Percentiles rank a stretch among this genome's conserved stretches.
phyloP scores from a whole-genome alignment of 140 eudicot species.

The Anethum foeniculum region DNA sequence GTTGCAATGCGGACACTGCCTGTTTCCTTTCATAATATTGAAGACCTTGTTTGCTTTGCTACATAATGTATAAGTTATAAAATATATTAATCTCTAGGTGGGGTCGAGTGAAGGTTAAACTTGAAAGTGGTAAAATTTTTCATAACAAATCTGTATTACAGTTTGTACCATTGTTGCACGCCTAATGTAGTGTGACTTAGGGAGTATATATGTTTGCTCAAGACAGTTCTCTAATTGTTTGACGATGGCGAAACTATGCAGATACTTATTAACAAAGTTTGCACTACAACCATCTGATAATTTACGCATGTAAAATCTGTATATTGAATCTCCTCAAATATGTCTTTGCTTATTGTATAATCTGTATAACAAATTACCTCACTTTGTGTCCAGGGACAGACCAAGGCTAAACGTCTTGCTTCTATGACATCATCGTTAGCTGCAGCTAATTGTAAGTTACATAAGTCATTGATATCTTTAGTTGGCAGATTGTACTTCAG shows the following conservation, averaged over 20 bases:
- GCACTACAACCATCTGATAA: not conserved
- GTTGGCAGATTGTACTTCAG: conserved; percentile 5
- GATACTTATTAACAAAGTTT: not conserved
- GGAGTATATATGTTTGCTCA: not conserved
- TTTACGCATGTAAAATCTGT: not conserved
- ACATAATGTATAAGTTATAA: not conserved
- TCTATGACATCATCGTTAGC: conserved; percentile 63
- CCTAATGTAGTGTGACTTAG: not conserved
- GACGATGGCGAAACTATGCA: not conserved
- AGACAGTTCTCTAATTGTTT: not conserved
- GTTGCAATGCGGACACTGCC: not conserved
- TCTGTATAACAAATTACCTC: not conserved
- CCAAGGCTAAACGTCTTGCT: conserved; percentile 66
- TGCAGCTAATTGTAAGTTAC: conserved; percentile 49
- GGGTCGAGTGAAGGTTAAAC: not conserved
- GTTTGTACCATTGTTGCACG: not conserved
- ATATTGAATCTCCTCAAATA: not conserved
- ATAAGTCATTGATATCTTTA: conserved; percentile 9
- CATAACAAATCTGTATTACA: not conserved
- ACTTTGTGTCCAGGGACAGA: conserved; percentile 49
- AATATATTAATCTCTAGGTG: not conserved
- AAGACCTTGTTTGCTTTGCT: not conserved
- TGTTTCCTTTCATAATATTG: not conserved
- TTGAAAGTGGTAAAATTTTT: not conserved
- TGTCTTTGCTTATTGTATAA: not conserved